Evolutionary conservation across 257 asterid species (phyloP).

Genomic region (Nyctanthes arbortristis): DNA sequence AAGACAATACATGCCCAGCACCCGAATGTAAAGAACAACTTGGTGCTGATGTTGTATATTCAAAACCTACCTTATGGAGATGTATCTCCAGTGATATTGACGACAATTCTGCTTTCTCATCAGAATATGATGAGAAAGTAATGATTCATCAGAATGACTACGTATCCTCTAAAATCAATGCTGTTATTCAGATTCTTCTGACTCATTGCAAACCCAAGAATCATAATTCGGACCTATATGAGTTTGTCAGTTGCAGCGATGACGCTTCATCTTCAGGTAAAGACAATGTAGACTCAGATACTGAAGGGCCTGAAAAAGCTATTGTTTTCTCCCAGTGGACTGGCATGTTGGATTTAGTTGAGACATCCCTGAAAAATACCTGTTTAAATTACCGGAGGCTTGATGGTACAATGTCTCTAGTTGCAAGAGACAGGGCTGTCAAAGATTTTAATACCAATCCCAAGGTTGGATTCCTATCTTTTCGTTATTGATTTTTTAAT

Average conservation of each 20-base stretch:
- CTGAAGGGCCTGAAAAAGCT: constrained; percentile 65
- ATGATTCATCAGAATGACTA: constrained; percentile 50
- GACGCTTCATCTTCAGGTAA: constrained; percentile 45
- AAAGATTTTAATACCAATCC: constrained; percentile 87
- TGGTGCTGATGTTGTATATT: constrained; percentile 75
- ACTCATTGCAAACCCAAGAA: constrained; percentile 44
- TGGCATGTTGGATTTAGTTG: constrained; percentile 87
- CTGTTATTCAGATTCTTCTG: constrained; percentile 66
- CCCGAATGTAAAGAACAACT: constrained; percentile 83
- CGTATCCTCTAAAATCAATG: constrained; percentile 76
- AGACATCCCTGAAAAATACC: constrained; percentile 60
- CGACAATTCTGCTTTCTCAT: constrained; percentile 39
- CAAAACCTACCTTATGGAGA: constrained; percentile 62
- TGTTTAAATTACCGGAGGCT: constrained; percentile 73
- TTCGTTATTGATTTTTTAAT: constrained; percentile 14
- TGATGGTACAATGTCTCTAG: constrained; percentile 93
- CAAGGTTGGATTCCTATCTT: constrained; percentile 53
- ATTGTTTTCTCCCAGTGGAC: constrained; percentile 99
- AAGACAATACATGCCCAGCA: constrained; percentile 85
- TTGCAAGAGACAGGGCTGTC: constrained; percentile 93
- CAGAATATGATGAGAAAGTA: constrained; percentile 46
- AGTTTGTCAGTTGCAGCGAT: constrained; percentile 30
- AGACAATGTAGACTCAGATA: constrained; percentile 31
- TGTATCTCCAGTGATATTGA: constrained; percentile 54
- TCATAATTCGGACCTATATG: constrained; percentile 33